Conservation (phyloP, 2,329 filamentous ascomycete genomes). For the Colletotrichum spaethianum region DNA sequence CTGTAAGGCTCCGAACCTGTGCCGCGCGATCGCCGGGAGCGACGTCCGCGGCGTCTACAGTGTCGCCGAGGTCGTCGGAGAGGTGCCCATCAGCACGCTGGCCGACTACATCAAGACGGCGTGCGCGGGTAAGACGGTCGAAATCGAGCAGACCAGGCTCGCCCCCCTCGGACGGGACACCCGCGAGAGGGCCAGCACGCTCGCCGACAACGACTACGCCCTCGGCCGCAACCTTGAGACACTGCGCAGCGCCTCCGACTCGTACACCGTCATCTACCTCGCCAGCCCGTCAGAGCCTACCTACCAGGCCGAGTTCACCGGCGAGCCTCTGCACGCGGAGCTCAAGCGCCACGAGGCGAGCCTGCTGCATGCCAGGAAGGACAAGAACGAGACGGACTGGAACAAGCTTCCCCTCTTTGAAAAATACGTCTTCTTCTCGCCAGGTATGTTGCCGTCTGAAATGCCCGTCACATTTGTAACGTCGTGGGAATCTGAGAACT, state of each 20-base stretch:
- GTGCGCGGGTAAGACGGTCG: slow-evolving; percentile 59
- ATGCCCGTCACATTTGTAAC: background rate
- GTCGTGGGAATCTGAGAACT: background rate
- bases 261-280: slow-evolving; percentile 83
- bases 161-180: slow-evolving; percentile 53
- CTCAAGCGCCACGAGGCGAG: slow-evolving; percentile 73
- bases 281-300: slow-evolving; percentile 70
- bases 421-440: slow-evolving; percentile 94
- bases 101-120: slow-evolving; percentile 59
- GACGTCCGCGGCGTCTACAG: slow-evolving; percentile 58
- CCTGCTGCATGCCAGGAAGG: slow-evolving; percentile 48
- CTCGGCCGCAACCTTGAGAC: slow-evolving; percentile 64
- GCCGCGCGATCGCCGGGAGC: slow-evolving; percentile 54
- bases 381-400: slow-evolving; percentile 55
- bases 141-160: slow-evolving; percentile 59
- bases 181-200: slow-evolving; percentile 57
- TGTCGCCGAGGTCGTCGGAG: slow-evolving; percentile 72
- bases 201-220: slow-evolving; percentile 66
- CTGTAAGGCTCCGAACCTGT: slow-evolving; percentile 69
- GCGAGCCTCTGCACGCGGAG: slow-evolving; percentile 76
- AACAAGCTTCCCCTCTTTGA: slow-evolving; percentile 79
- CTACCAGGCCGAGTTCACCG: slow-evolving; percentile 76
- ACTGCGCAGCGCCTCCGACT: slow-evolving; percentile 52
- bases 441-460: slow-evolving; percentile 69
- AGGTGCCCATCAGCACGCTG: slow-evolving; percentile 59